Percentiles rank a stretch among this genome's conserved stretches.
Evolutionary conservation across 2,329 filamentous ascomycete genomes (phyloP).

Genomic region (Elsinoe australis): DNA sequence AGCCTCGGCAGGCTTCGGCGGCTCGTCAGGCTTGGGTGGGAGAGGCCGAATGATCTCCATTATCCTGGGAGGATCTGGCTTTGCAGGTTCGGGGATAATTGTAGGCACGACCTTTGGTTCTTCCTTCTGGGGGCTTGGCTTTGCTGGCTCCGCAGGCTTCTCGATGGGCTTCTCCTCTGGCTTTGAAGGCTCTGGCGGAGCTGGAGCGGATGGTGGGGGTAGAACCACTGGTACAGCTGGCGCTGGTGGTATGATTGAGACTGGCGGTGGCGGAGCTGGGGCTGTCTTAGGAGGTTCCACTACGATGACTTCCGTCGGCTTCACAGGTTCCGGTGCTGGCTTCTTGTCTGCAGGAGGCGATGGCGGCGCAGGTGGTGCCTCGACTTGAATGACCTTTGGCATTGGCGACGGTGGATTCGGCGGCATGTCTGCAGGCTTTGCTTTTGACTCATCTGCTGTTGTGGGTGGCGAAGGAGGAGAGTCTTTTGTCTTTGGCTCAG

Average conservation of each 20-base stretch:
- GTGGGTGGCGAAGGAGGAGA: slow-evolving; percentile 4
- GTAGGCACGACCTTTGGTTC: background rate
- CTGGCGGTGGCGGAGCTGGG: background rate
- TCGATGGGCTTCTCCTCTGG: background rate
- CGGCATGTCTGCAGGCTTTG: background rate
- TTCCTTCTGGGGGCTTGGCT: background rate
- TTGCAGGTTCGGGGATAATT: background rate
- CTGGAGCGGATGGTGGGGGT: background rate
- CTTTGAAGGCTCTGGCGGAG: background rate
- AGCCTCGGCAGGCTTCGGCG: background rate
- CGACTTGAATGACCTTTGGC: slow-evolving; percentile 8
- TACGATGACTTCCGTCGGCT: background rate
- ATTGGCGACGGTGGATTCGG: slow-evolving; percentile 3
- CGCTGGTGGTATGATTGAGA: background rate
- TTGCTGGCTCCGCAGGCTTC: background rate
- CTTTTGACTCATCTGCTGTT: slow-evolving; percentile 1
- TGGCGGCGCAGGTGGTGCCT: background rate
- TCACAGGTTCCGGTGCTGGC: background rate
- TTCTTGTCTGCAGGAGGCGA: slow-evolving; percentile 7
- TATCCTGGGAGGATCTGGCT: background rate
- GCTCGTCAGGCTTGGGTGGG: background rate
- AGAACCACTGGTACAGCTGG: background rate
- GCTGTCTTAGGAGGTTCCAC: background rate
- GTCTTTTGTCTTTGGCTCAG: background rate
- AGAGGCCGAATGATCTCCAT: slow-evolving; percentile 1